Evolutionary conservation across 306 rosid species (phyloP).

Genomic region (Cucumis sativus): Cucumber_9930_V3 NC_026659.2:4921501-4922000

Average conservation of each 20-base stretch:
- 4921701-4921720: neutral
- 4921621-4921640: constrained; percentile 34
- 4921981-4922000: constrained; percentile 77
- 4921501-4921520: constrained; percentile 37
- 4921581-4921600: constrained; percentile 64
- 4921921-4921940: constrained; percentile 34
- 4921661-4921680: constrained; percentile 26
- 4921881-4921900: constrained; percentile 4
- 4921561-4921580: constrained; percentile 36
- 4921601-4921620: constrained; percentile 67
- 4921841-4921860: neutral
- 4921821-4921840: constrained; percentile 70
- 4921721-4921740: constrained; percentile 1
- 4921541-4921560: constrained; percentile 52
- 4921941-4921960: constrained; percentile 74
- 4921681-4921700: neutral
- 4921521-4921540: constrained; percentile 40
- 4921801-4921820: constrained; percentile 30
- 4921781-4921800: constrained; percentile 21
- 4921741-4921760: constrained; percentile 1
- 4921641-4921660: constrained; percentile 27
- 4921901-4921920: constrained; percentile 15
- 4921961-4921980: constrained; percentile 75
- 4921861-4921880: neutral
- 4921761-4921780: constrained; percentile 20